These are phyloP conservation scores for Fusarium chuoi DNA, from an alignment of 2,329 filamentous ascomycete species.

Conservation along the genomic window DNA sequence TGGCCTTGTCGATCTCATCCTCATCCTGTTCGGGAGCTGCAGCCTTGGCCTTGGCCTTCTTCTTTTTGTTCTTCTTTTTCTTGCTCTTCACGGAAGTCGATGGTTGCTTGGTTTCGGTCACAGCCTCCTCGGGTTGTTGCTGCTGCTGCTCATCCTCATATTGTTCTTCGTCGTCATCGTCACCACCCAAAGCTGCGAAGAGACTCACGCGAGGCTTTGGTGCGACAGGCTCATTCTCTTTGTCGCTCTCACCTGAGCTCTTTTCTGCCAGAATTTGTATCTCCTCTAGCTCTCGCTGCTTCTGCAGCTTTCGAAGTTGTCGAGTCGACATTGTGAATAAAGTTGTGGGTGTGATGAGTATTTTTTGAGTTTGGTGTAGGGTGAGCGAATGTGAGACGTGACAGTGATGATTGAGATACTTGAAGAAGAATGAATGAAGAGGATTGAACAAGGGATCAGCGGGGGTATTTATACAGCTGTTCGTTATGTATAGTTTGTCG, in stretches of 20 bases:
- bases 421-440: not conserved
- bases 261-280: conserved; percentile 20
- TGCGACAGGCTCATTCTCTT: conserved; percentile 43
- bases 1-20: conserved; percentile 67
- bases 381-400: conserved; percentile 17
- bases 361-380: conserved; percentile 7
- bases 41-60: conserved; percentile 45
- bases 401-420: not conserved
- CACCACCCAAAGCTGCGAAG: conserved; percentile 64
- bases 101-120: conserved; percentile 29
- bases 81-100: conserved; percentile 47
- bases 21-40: conserved; percentile 47
- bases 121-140: conserved; percentile 22
- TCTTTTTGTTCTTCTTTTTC: conserved; percentile 55
- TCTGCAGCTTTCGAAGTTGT: conserved; percentile 63
- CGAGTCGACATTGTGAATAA: conserved; percentile 59
- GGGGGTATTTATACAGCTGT: not conserved
- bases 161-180: conserved; percentile 54
- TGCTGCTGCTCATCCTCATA: conserved; percentile 48
- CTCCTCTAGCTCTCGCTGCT: conserved; percentile 58
- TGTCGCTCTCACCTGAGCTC: conserved; percentile 46
- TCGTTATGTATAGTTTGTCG: not conserved
- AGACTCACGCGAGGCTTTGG: conserved; percentile 56
- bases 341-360: not conserved
- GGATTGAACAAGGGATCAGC: not conserved